Percentiles rank a stretch among this genome's conserved stretches.
Conservation (phyloP, 176 grass and related monocot species). For the Neostapfia colusana region DNA sequence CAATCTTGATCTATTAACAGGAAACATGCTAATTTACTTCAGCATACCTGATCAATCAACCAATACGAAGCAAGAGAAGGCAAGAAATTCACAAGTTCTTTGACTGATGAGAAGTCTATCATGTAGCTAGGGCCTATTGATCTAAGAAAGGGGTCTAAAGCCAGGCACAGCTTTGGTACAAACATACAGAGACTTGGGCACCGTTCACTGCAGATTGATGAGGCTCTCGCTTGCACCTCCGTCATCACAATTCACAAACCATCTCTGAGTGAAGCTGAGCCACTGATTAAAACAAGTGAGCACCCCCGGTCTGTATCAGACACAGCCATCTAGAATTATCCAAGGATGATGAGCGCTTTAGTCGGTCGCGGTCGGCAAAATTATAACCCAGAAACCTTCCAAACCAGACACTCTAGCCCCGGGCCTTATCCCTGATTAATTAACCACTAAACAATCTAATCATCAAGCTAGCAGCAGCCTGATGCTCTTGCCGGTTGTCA, state of each 20-base stretch:
- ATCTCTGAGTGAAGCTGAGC: slow-evolving; percentile 25
- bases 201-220: no score
- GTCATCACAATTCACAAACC: background rate
- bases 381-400: slow-evolving; percentile 37
- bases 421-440: slow-evolving; percentile 36
- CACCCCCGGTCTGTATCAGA: slow-evolving; percentile 16
- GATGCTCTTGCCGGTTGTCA: slow-evolving; percentile 29
- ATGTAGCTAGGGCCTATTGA: background rate
- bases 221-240: background rate
- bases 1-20: background rate
- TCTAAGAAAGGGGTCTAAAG: no score
- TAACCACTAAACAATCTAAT: slow-evolving; percentile 46
- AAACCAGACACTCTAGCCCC: slow-evolving; percentile 1
- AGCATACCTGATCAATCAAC: background rate
- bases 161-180: background rate
- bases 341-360: slow-evolving; percentile 52
- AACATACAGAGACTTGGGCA: background rate
- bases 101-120: background rate
- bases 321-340: slow-evolving; percentile 43
- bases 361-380: slow-evolving; percentile 72
- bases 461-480: slow-evolving; percentile 28
- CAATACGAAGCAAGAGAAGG: background rate
- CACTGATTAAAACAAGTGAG: slow-evolving; percentile 39
- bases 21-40: no score
- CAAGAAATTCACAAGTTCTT: background rate